Conservation (phyloP, 1,139 yeast species). For the Diutina rugosa region DNA sequence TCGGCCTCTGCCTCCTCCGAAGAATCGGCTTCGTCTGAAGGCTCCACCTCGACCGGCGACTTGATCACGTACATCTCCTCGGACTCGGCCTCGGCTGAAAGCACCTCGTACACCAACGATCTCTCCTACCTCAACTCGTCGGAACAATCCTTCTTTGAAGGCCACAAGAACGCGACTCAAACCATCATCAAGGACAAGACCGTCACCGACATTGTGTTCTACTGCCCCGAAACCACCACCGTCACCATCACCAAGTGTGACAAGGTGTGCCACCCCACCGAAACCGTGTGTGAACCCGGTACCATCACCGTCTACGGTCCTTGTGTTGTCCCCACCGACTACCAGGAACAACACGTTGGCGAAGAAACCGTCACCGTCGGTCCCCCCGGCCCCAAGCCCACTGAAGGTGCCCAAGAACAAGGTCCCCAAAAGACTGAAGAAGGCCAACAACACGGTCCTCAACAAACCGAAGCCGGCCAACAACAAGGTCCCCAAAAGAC, state of each 20-base stretch:
- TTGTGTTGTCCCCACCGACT: neutral
- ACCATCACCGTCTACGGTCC: neutral
- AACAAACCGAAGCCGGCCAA: neutral
- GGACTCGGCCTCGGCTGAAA: neutral
- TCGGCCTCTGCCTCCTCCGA: neutral
- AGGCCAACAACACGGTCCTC: neutral
- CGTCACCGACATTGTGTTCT: conserved; percentile 2
- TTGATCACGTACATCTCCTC: neutral
- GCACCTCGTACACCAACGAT: neutral
- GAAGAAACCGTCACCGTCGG: neutral
- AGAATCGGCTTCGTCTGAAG: neutral
- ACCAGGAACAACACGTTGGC: neutral
- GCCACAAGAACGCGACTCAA: neutral
- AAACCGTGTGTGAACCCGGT: neutral
- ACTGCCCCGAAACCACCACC: conserved; percentile 2
- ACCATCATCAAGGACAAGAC: neutral
- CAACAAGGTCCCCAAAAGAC: neutral
- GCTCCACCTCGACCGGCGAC: neutral
- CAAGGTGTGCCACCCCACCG: neutral
- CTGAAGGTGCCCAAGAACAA: neutral
- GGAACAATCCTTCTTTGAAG: neutral
- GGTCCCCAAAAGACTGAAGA: neutral
- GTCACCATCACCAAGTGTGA: neutral
- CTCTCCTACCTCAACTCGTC: neutral
- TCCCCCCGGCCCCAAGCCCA: neutral